Conservation (phyloP, 371 early-diverging fungal genomes). For the Haplosporangium sp. region DNA sequence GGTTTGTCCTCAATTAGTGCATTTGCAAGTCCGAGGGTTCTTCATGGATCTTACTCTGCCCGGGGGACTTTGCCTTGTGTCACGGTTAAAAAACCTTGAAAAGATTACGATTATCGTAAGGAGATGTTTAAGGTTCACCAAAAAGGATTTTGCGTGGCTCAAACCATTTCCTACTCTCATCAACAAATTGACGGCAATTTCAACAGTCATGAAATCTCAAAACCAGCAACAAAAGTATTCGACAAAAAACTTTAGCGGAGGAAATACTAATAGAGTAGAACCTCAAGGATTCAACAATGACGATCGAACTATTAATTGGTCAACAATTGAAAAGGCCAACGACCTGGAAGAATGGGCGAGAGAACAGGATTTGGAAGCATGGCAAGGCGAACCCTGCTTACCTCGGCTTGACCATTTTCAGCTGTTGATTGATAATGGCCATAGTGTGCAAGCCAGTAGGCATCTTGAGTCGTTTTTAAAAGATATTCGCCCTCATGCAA, state of each 20-base stretch:
- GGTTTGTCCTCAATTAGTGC: not conserved
- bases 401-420: not conserved
- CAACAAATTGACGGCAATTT: not conserved
- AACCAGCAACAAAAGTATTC: not conserved
- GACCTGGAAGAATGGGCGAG: not conserved
- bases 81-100: not conserved
- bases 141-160: not conserved
- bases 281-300: not conserved
- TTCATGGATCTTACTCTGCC: not conserved
- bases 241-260: not conserved
- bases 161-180: not conserved
- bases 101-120: not conserved
- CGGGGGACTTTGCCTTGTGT: not conserved
- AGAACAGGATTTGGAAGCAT: not conserved
- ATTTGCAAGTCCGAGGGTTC: not conserved
- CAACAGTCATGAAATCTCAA: not conserved
- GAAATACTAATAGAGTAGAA: not conserved
- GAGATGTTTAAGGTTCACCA: not conserved
- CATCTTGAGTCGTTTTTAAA: not conserved
- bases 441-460: not conserved
- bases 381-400: not conserved
- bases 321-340: not conserved
- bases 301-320: not conserved
- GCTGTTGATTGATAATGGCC: not conserved
- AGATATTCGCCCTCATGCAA: not conserved